Percentiles rank a stretch among this genome's conserved stretches.
Conservation (phyloP, 2,329 filamentous ascomycete genomes). For the Arthrobotrys musiformis region DNA sequence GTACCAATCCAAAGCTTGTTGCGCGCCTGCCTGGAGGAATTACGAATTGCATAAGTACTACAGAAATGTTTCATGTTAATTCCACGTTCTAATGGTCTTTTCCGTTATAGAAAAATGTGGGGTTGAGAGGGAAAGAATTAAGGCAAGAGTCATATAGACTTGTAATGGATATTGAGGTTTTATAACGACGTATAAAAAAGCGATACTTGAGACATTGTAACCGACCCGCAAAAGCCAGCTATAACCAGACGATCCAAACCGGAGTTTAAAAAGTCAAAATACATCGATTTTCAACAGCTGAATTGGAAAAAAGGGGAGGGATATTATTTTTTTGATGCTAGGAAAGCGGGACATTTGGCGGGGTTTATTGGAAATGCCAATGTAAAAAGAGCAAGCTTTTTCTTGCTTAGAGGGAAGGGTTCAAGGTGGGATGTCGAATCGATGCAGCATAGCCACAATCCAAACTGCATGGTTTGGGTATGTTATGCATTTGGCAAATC, state of each 20-base stretch:
- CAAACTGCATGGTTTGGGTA: conserved; percentile 38
- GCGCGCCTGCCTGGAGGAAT: not conserved
- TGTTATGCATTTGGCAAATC: conserved; percentile 23
- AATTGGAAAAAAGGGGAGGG: not conserved
- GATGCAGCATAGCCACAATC: conserved; percentile 54
- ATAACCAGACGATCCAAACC: conserved; percentile 18
- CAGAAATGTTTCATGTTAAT: conserved; percentile 7
- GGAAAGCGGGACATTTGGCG: conserved; percentile 2
- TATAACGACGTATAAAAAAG: not conserved
- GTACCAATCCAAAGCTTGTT: conserved; percentile 8
- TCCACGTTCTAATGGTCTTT: not conserved
- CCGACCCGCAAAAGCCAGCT: conserved; percentile 32
- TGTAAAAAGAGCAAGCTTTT: conserved; percentile 6
- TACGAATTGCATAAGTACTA: not conserved
- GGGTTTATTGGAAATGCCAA: conserved; percentile 5
- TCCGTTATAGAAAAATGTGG: conserved; percentile 7
- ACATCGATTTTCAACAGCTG: conserved; percentile 20
- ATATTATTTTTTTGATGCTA: not conserved
- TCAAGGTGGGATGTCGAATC: conserved; percentile 38
- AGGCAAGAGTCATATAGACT: conserved; percentile 12
- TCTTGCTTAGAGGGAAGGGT: conserved; percentile 1
- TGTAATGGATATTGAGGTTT: conserved; percentile 23
- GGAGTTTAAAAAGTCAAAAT: conserved; percentile 50
- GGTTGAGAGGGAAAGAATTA: not conserved
- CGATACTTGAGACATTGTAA: conserved; percentile 31